phyloP scores from a whole-genome alignment of 2,329 filamentous ascomycete genomes.

The Aspergillus udagawae region DNA sequence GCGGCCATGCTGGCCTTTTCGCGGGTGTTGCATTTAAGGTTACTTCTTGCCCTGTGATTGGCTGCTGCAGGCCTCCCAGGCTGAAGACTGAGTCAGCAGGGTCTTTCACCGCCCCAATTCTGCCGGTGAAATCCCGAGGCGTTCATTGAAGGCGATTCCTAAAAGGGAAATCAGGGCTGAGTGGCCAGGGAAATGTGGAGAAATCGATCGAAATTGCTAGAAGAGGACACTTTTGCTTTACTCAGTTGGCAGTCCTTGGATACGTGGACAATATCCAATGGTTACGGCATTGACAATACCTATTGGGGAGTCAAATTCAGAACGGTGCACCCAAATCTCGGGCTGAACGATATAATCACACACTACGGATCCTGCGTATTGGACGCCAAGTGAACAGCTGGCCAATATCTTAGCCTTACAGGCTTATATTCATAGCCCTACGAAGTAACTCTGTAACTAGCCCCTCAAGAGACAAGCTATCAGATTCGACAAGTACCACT shows the following conservation, averaged over 20 bases:
- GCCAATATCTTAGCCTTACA: neutral
- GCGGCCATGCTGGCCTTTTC: conserved; percentile 46
- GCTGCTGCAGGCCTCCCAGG: conserved; percentile 10
- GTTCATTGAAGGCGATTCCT: neutral
- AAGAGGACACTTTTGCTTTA: conserved; percentile 16
- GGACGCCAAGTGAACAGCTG: neutral
- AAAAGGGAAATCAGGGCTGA: neutral
- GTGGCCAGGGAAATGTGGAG: neutral
- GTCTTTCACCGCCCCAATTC: conserved; percentile 21
- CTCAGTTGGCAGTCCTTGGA: conserved; percentile 5
- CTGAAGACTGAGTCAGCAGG: conserved; percentile 26
- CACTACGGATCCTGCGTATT: no score
- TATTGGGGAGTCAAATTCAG: neutral
- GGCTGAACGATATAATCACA: no score
- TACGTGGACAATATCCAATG: conserved; percentile 4
- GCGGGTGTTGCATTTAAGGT: conserved; percentile 26
- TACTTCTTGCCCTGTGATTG: conserved; percentile 39
- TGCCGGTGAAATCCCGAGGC: conserved; percentile 8
- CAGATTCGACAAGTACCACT: neutral
- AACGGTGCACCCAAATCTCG: neutral
- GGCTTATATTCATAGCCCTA: neutral
- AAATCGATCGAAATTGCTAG: conserved; percentile 30
- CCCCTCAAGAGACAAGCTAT: neutral
- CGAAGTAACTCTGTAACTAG: neutral
- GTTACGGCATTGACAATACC: neutral